Evolutionary conservation across 306 rosid species (phyloP).

Genomic region (Vigna nakashimae): DNA sequence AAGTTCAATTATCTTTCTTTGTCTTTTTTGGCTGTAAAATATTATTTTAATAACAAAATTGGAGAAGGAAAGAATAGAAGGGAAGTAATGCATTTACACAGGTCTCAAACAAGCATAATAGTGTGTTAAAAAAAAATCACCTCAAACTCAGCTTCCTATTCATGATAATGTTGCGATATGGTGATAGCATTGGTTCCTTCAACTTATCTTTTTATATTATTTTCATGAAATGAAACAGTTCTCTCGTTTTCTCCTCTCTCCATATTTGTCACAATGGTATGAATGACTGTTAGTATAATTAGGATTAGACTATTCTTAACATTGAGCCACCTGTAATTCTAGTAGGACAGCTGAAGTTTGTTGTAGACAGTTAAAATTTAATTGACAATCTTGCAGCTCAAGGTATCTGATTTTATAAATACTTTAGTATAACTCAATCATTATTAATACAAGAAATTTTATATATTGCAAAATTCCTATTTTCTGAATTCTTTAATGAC

Average conservation of each 20-base stretch:
- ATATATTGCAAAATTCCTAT: no score
- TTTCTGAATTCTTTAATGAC: no score
- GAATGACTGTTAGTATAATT: neutral
- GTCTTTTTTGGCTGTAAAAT: slow-evolving; percentile 10
- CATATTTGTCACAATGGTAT: neutral
- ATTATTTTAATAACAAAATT: slow-evolving; percentile 15
- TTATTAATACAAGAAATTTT: no score
- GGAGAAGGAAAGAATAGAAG: slow-evolving; percentile 16
- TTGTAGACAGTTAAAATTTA: no score
- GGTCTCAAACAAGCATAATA: neutral
- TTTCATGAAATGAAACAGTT: neutral
- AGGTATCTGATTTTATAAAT: no score
- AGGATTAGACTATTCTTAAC: no score
- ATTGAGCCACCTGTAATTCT: no score
- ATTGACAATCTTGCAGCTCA: no score
- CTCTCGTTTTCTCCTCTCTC: neutral
- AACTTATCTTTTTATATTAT: neutral
- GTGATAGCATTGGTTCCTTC: slow-evolving; percentile 20
- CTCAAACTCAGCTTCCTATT: slow-evolving; percentile 6
- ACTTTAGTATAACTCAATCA: no score
- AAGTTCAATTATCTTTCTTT: slow-evolving; percentile 1
- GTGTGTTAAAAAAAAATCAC: neutral
- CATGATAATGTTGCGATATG: slow-evolving; percentile 7
- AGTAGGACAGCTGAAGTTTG: no score
- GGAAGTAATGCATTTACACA: neutral